phyloP scores from a whole-genome alignment of 208 protist species.

The Wallacemonas sp. region DNA sequence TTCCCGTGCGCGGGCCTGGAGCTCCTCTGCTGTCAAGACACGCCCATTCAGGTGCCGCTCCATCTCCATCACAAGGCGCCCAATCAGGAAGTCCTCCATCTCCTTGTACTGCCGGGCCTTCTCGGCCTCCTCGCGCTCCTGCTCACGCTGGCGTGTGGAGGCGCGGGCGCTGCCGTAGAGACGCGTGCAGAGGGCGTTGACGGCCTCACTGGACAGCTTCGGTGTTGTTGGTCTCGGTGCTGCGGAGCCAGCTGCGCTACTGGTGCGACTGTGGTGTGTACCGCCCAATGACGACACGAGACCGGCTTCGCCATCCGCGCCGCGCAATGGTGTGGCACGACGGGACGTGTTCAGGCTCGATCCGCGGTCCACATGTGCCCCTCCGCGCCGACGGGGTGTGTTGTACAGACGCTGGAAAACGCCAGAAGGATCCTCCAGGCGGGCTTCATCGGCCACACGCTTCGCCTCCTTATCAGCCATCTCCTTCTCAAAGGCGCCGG shows the following conservation, averaged over 20 bases:
- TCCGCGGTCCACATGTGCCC: no score
- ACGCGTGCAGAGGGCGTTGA: conserved; percentile 27
- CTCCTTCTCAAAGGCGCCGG: conserved; percentile 41
- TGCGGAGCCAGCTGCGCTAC: not conserved
- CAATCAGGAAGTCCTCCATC: conserved; percentile 53
- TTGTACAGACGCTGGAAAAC: conserved; percentile 75
- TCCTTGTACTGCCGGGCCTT: conserved; percentile 41
- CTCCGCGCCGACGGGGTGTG: conserved; percentile 6
- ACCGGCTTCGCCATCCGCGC: no score
- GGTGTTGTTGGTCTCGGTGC: not conserved
- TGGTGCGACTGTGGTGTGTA: conserved; percentile 10
- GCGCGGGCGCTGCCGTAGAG: conserved; percentile 47
- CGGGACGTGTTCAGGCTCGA: no score
- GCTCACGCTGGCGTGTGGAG: conserved; percentile 16
- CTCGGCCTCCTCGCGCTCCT: conserved; percentile 14
- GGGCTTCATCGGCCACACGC: conserved; percentile 35
- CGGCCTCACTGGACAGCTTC: conserved; percentile 5
- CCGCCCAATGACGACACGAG: not conserved
- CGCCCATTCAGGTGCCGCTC: conserved; percentile 21
- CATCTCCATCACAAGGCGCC: conserved; percentile 46
- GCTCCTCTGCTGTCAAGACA: conserved; percentile 18
- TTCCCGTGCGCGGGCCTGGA: conserved; percentile 32
- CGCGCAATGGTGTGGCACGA: no score
- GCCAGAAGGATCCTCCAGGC: conserved; percentile 32
- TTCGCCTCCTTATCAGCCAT: conserved; percentile 34